Base-by-base conservation (phyloP, 2,329 filamentous ascomycete species). In the Colletotrichum sp. region DNA sequence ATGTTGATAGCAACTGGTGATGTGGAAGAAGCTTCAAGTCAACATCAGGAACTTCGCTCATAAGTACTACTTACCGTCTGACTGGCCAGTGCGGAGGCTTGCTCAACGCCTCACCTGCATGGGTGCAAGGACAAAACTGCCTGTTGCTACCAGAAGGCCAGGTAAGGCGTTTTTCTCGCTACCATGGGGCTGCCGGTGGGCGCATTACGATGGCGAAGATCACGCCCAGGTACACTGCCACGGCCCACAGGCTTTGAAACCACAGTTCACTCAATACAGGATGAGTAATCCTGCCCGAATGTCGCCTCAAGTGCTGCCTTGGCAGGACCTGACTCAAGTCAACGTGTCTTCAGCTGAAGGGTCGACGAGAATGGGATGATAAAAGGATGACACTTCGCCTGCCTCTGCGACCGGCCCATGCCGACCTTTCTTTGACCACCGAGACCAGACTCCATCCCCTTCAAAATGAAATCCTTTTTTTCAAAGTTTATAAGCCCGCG, bases 381-480 rank as follows among this genome's bases (percentile, higher is more conserved):
- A 52, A 52, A 13, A 21, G 44, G n/a, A 52, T 0, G 44, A 13
- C 44, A 52, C 10, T 1, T 5, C 44, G 44, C 44, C n/a, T 21
- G 44, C 44, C 6, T 52, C 0, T 1, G n/a, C 1, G n/a, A 21
- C 44, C 44, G n/a, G 44, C n/a, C 9, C 39, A 24, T 49, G 44
- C 18, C 9, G 44, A 21, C 3, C 6, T 0, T 21, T 8, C 2
- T 10, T 1, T 21, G 0, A 21, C 10, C n/a, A 2, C 44, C 10
- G 10, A 52, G 0, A 52, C 44, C 1, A 0, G 1, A 52, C n/a
- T 21, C 44, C 3, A 21, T 21, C n/a, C 0, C 1, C 10, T 52
- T 21, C 10, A 21, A 24, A 21, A 52, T 52, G 44, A 52, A 52
- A 3, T 52, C 44, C 0, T 52, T 52, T 13, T 52, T 52, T 12